Base-by-base conservation (phyloP, 148 eudicot species). In the Chenopodium suecicum region DNA sequence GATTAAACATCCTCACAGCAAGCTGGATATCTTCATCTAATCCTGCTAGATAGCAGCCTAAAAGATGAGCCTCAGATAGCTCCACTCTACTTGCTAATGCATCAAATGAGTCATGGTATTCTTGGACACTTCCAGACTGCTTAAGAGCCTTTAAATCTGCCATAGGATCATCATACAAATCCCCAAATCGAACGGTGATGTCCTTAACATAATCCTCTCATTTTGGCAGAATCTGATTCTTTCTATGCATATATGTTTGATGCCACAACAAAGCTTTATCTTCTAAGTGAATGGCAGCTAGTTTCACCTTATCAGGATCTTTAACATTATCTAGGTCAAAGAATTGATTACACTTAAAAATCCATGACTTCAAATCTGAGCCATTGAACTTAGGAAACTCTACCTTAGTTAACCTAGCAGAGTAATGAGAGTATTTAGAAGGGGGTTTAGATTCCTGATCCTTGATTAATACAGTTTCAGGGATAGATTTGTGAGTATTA, bases 111-210 rank as follows among this genome's bases (percentile, higher is more conserved):
- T 8, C 46, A 75, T 75, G 78, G 14, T 56, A 75, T 0, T 56
- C 47, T 8, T 20, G 9, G 0, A 75, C 78, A 3, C 46, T 0
- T 0, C 47, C 78, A 1, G 0, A 1, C 34, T 75, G 78, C 20
- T 29, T 54, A 0, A 75, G 22, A 13, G 19, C 56, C 1, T 29
- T 56, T 0, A 75, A 13, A 8, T 60, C 66, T 16, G 25, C 12
- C 65, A 75, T 75, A 0, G 67, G 48, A 27, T 75, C 78, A 75
- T 75, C 67, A 75, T 9, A 74, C 2, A 10, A 4, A 12, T 74
- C 32, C 2, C 77, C 63, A 74, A 74, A 74, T 8, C 77, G 23
- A 12, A 0, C 20, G 2, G 12, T 27, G 3, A 74, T 1, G 3
- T 14, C 22, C 2, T 10, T 9, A 20, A 48, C 16, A 74, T 50